These are phyloP conservation scores for Prinsepia uniflora DNA, from an alignment of 306 rosid species.

Conservation along the genomic window DNA sequence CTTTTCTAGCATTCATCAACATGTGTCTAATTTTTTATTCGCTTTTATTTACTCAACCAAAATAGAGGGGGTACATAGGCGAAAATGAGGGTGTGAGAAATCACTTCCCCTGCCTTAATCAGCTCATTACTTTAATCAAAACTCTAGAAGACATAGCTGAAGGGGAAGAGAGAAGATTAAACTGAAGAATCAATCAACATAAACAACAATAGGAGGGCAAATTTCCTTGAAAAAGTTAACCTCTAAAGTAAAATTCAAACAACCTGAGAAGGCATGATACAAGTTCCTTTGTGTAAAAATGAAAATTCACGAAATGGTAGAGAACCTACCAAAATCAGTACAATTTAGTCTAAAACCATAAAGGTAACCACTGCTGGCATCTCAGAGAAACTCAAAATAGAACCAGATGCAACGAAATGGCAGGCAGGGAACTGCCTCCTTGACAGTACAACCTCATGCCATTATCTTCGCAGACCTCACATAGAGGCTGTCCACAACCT, in stretches of 20 bases:
- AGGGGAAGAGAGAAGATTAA: background rate
- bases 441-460: slow-evolving; percentile 43
- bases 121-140: background rate
- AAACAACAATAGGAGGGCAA: background rate
- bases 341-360: slow-evolving; percentile 2
- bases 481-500: slow-evolving; percentile 90
- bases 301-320: slow-evolving; percentile 12
- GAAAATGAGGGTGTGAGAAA: too few species aligned
- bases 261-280: background rate
- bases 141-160: background rate
- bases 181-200: background rate
- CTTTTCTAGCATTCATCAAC: too few species aligned
- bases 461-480: slow-evolving; percentile 93
- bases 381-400: background rate
- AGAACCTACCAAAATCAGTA: slow-evolving; percentile 7
- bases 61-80: too few species aligned
- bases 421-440: slow-evolving; percentile 4
- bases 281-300: slow-evolving; percentile 12
- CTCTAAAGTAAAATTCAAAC: background rate
- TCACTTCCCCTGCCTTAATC: too few species aligned
- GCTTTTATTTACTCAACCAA: too few species aligned
- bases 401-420: background rate
- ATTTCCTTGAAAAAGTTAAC: background rate
- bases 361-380: slow-evolving; percentile 3
- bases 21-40: too few species aligned